phyloP scores from a whole-genome alignment of 441 rosid genomes.

The Syzygium syzygioides region DNA sequence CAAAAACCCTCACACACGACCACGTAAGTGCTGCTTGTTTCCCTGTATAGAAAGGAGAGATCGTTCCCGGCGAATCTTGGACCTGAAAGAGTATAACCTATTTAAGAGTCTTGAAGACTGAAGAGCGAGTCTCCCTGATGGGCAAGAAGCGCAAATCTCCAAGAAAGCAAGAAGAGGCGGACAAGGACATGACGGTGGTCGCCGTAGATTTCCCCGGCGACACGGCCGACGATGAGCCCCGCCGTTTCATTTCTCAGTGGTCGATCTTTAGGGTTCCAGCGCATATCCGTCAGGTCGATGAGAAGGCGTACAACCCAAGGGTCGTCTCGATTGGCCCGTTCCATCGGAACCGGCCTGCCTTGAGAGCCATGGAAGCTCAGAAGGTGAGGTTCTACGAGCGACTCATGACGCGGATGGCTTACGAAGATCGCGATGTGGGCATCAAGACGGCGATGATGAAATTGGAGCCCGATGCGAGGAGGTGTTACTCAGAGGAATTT shows the following conservation, averaged over 20 bases:
- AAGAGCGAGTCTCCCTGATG: background rate
- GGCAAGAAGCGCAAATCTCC: background rate
- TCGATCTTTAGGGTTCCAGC: background rate
- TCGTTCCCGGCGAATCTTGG: background rate
- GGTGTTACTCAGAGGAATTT: background rate
- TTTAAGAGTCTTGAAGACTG: background rate
- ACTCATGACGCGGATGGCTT: background rate
- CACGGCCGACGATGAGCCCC: background rate
- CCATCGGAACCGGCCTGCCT: background rate
- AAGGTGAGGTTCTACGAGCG: background rate
- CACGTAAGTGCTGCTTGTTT: background rate
- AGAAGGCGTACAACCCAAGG: background rate
- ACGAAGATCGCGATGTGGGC: background rate
- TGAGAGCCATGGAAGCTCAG: background rate
- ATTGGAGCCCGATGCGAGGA: background rate
- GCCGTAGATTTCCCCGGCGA: background rate
- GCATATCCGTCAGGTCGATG: background rate
- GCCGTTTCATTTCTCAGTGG: background rate
- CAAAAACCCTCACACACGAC: background rate
- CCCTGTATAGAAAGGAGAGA: background rate
- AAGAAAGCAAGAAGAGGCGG: background rate
- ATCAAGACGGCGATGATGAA: background rate
- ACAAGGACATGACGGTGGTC: background rate
- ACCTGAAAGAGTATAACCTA: background rate
- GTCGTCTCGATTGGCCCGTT: background rate